These are phyloP conservation scores for Penicillium silybi DNA, from an alignment of 495 filamentous ascomycete genomes.

Conservation along the genomic window DNA sequence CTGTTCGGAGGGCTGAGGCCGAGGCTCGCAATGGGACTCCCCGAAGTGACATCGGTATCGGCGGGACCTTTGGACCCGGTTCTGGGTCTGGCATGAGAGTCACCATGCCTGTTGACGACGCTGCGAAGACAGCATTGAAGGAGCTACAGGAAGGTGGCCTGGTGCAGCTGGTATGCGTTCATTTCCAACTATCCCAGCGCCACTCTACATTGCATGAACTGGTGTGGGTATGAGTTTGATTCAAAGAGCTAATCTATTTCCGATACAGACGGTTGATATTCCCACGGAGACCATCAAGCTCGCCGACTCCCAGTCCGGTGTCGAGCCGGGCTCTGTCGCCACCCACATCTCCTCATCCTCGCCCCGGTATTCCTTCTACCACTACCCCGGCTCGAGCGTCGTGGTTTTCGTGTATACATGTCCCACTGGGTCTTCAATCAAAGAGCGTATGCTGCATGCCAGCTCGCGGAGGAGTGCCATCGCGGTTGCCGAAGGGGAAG, in stretches of 20 bases:
- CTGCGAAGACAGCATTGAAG: conserved; percentile 62
- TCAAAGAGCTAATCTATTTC: conserved; percentile 26
- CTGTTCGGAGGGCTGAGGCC: conserved; percentile 76
- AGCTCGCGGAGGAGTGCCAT: conserved; percentile 73
- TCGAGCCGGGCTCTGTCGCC: conserved; percentile 50
- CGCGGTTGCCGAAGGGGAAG: conserved; percentile 62
- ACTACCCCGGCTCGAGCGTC: conserved; percentile 58
- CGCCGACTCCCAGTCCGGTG: conserved; percentile 49
- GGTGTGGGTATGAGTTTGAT: conserved; percentile 5
- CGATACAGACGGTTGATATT: conserved; percentile 54
- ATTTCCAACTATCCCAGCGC: neutral
- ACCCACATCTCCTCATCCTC: conserved; percentile 69
- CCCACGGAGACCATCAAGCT: conserved; percentile 75
- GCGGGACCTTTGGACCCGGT: conserved; percentile 54
- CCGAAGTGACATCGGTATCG: conserved; percentile 49
- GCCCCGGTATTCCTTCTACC: conserved; percentile 89
- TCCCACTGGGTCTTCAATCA: conserved; percentile 74
- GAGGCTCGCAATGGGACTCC: conserved; percentile 69
- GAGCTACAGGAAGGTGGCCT: conserved; percentile 56
- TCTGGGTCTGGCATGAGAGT: conserved; percentile 52
- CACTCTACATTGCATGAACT: conserved; percentile 5
- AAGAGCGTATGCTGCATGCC: conserved; percentile 93
- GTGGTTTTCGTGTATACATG: conserved; percentile 96
- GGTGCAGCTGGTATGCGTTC: conserved; percentile 76
- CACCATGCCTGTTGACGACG: conserved; percentile 66